Base-by-base conservation (phyloP, 1,284 basidiomycete genomes). In the Paramarasmius palmivorus region DNA sequence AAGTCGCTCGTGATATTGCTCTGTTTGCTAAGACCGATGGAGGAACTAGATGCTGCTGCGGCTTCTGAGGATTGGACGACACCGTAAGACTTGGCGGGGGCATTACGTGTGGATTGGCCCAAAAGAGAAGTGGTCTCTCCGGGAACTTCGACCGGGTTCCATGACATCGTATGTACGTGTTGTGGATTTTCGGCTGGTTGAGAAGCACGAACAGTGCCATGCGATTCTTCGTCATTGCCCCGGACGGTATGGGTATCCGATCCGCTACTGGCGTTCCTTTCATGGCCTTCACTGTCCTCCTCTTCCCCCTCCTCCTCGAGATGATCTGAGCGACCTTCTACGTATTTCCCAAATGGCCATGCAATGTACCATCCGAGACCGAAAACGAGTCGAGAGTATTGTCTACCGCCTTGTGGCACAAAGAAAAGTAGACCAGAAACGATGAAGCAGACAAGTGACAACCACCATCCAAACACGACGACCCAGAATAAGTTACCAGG, bases 261-360 rank as follows among this genome's bases (percentile, higher is more conserved):
- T 2, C 52, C 62, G 22, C 57, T 39, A 29, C 55, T 57, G 10
- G 51, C 36, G 5, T 42, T 19, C 26, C 50, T 46, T 9, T 54
- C 22, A 19, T 55, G 54, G 8, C 40, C 50, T 63, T 61, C 64
- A 59, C 53, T 74, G 45, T 73, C 71, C 19, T 73, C 75, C 2
- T 77, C 79, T 36, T 73, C 71, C 19, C 73, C 75, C 2, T 77
- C 79, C 37, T 80, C 76, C 12, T 72, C 72, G 2, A 70, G 65
- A 4, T 70, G 70, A 23, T 74, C 68, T 7, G 71, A 67, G 26
- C 79, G 73, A 22, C 95, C 93, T 69, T 98, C 95, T 54, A 99
- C 93, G 66, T 98, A 99, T 70, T 98, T 98, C 35, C 93, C 96
- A 68, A 99, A 99, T 1, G 97, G 97, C 97, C 97, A 99, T 34